Evolutionary conservation across 768 basidiomycete genomes (phyloP).

Genomic region (Steccherinum ochraceum): DNA sequence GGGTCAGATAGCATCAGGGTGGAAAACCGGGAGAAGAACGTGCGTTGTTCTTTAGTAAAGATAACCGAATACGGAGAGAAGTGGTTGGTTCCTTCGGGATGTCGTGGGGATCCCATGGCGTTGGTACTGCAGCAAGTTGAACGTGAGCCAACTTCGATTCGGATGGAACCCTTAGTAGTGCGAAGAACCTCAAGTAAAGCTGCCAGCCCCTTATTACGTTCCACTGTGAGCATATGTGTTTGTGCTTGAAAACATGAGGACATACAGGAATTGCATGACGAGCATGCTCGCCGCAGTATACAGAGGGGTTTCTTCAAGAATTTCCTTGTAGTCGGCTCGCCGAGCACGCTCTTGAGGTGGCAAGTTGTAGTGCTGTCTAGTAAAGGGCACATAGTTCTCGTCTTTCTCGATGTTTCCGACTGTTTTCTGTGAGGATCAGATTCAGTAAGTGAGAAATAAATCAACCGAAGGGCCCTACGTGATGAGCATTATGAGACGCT

Average conservation of each 20-base stretch:
- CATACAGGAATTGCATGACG: slow-evolving; percentile 23
- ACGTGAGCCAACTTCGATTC: slow-evolving; percentile 5
- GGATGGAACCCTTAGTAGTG: background rate
- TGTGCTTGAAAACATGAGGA: background rate
- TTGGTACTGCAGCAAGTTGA: slow-evolving; percentile 13
- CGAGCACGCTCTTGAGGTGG: slow-evolving; percentile 18
- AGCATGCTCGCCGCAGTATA: slow-evolving; percentile 20
- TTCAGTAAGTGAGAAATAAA: background rate
- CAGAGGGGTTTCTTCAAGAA: slow-evolving; percentile 25
- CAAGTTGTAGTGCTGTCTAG: slow-evolving; percentile 19
- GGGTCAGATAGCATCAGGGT: background rate
- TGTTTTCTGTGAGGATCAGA: slow-evolving; percentile 17
- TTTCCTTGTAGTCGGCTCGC: slow-evolving; percentile 22
- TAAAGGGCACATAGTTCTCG: slow-evolving; percentile 25
- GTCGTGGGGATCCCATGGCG: slow-evolving; percentile 21
- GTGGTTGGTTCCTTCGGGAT: slow-evolving; percentile 25
- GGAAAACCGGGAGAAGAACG: background rate
- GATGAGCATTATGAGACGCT: slow-evolving; percentile 23
- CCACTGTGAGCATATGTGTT: background rate
- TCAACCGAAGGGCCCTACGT: slow-evolving; percentile 14
- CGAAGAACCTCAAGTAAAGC: slow-evolving; percentile 19
- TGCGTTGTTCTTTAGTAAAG: slow-evolving; percentile 19
- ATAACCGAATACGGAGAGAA: slow-evolving; percentile 22
- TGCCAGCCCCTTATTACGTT: slow-evolving; percentile 20
- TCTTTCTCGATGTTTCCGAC: slow-evolving; percentile 24